Evolutionary conservation across 176 grass and related monocot genomes (phyloP), one percentile per base, ranked within the genome.

Genomic region (Triticum monococcum): DNA sequence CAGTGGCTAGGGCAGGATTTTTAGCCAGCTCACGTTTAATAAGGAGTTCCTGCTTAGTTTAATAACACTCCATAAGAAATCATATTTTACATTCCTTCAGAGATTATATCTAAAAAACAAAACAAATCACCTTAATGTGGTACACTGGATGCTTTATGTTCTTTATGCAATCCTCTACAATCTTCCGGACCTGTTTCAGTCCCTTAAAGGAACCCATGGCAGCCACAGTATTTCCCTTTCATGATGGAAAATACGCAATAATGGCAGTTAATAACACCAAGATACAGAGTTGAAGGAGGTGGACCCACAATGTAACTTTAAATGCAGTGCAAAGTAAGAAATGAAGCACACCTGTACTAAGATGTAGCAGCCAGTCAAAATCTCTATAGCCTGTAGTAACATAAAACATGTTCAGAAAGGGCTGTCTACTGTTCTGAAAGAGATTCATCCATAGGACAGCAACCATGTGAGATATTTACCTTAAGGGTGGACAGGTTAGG

Each of bases 21-120:
- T 98, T 98, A 12, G 96, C 96, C 59, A 96, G 92, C 77, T 98
- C 96, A 60, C 96, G 94, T 76, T 96, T 98, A 90, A 98, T 98
- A 76, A 98, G 84, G 35, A 98, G 90, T 48, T 89, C 91, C 93
- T 98, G 81, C 60, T 57, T 78, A 56, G 18, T n/a, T 65, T 45
- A 86, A 85, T 7, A 88, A 13, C 81, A 79, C 64, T 43, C 33
- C 8, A 67, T 87, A 68, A 89, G 66, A 33, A 87, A 36, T 45
- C 10, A 24, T n/a, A 26, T 43, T 20, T 20, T 37, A 79, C 16
- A 75, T 20, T 77, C 13, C 71, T 52, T 84, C 20, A 31, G 26
- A 63, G 17, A 54, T 16, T 59, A 86, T 30, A 89, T 72, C 26
- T 16, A 71, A 25, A 25, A 86, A 32, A 67, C 20, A 59, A 79